These are phyloP conservation scores for Posidonia australis DNA, from an alignment of 106 monocot genomes.

Conservation along the genomic window DNA sequence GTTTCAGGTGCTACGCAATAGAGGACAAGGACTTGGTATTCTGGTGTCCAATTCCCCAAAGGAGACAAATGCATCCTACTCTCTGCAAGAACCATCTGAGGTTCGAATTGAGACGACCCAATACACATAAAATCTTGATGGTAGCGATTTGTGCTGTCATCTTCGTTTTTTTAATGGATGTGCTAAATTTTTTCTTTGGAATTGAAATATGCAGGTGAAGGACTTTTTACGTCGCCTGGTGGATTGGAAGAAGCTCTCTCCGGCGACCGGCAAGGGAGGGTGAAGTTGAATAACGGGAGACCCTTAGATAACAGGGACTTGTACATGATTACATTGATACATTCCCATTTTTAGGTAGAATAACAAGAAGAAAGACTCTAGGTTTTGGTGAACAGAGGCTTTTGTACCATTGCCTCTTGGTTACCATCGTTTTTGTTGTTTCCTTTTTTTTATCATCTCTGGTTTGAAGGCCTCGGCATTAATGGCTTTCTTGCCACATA, in stretches of 20 bases:
- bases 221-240: slow-evolving; percentile 33
- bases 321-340: not conserved
- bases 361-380: not conserved
- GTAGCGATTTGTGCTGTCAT: too few relatives aligned
- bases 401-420: not conserved
- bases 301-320: not conserved
- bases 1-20: slow-evolving; percentile 43
- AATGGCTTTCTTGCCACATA: not conserved
- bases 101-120: slow-evolving; percentile 23
- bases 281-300: not conserved
- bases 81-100: slow-evolving; percentile 69
- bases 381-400: not conserved
- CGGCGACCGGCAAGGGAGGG: not conserved
- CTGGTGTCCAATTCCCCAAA: slow-evolving; percentile 75
- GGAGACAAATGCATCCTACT: slow-evolving; percentile 69
- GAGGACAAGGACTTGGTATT: slow-evolving; percentile 68
- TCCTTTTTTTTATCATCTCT: not conserved
- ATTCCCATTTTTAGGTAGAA: too few relatives aligned
- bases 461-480: not conserved
- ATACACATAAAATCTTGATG: not conserved
- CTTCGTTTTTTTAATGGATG: not conserved
- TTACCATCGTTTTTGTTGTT: not conserved
- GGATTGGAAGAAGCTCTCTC: slow-evolving; percentile 32
- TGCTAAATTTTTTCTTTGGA: not conserved
- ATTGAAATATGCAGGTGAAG: slow-evolving; percentile 29